Conservation (phyloP, 352 stramenopile species). For the Globisporangium echinulatum region DNA sequence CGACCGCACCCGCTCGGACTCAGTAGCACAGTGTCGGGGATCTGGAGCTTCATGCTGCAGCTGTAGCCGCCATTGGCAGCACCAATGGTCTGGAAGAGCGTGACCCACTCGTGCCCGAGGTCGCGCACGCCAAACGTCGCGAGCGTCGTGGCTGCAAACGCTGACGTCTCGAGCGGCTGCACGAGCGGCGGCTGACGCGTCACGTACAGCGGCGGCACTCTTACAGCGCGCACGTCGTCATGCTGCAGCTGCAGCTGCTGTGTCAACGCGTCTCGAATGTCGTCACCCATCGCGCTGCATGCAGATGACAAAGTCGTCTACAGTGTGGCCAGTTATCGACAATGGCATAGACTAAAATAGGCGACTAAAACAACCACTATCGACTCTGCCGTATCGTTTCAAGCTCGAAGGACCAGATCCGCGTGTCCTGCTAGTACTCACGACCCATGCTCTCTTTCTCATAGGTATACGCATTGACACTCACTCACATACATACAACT, state of each 20-base stretch:
- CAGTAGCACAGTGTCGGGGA: slow-evolving; percentile 55
- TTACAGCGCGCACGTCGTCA: not conserved
- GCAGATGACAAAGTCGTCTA: too few species aligned
- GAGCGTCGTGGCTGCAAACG: slow-evolving; percentile 27
- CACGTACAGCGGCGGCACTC: slow-evolving; percentile 29
- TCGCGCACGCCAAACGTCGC: slow-evolving; percentile 25
- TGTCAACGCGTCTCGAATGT: slow-evolving; percentile 1
- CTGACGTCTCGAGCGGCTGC: slow-evolving; percentile 33
- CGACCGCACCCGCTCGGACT: slow-evolving; percentile 40
- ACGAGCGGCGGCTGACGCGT: slow-evolving; percentile 43
- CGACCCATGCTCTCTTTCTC: not conserved
- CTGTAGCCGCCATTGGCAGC: slow-evolving; percentile 16
- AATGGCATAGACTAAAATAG: too few species aligned
- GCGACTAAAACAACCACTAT: too few species aligned
- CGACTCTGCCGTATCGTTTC: too few species aligned
- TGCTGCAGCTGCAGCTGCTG: not conserved
- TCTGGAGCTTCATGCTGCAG: slow-evolving; percentile 36
- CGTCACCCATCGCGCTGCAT: not conserved
- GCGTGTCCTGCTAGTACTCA: not conserved
- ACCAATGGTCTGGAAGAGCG: slow-evolving; percentile 46
- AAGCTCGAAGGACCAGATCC: not conserved
- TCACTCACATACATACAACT: not conserved
- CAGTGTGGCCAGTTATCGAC: too few species aligned
- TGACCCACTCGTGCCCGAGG: slow-evolving; percentile 54
- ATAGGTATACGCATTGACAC: not conserved